Conservation (phyloP, 768 basidiomycete species). For the Phanerodontia chrysosporium region DNA sequence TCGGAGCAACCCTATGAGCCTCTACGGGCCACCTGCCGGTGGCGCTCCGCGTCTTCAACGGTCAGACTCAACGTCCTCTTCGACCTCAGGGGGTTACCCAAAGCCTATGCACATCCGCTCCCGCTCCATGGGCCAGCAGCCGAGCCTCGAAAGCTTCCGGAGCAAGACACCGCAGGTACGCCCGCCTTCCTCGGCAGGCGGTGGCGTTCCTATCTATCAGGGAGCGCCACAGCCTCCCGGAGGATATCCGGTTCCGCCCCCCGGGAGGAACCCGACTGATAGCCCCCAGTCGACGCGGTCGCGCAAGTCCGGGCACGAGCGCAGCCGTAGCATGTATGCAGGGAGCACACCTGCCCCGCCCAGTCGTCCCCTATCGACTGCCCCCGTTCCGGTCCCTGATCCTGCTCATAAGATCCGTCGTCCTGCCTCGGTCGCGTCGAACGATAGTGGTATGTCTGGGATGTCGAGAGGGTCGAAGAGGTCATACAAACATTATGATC, state of each 20-base stretch:
- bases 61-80: conserved; percentile 7
- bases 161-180: conserved; percentile 4
- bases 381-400: background rate
- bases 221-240: conserved; percentile 7
- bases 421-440: conserved; percentile 19
- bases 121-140: conserved; percentile 1
- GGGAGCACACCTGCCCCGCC: conserved; percentile 23
- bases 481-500: conserved; percentile 20
- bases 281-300: conserved; percentile 19
- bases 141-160: conserved; percentile 3
- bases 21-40: background rate
- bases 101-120: conserved; percentile 7
- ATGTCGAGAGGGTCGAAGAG: conserved; percentile 7
- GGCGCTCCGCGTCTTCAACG: background rate
- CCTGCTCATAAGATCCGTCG: conserved; percentile 12
- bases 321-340: conserved; percentile 27
- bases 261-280: background rate
- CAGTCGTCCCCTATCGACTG: conserved; percentile 17
- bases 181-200: conserved; percentile 3
- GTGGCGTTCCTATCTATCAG: conserved; percentile 3
- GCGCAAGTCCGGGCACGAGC: conserved; percentile 20
- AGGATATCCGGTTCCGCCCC: conserved; percentile 3
- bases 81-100: conserved; percentile 1
- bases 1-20: background rate
- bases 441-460: conserved; percentile 21